Evolutionary conservation across 83 land plant species (phyloP).

Genomic region (Diphasiastrum complanatum): DNA sequence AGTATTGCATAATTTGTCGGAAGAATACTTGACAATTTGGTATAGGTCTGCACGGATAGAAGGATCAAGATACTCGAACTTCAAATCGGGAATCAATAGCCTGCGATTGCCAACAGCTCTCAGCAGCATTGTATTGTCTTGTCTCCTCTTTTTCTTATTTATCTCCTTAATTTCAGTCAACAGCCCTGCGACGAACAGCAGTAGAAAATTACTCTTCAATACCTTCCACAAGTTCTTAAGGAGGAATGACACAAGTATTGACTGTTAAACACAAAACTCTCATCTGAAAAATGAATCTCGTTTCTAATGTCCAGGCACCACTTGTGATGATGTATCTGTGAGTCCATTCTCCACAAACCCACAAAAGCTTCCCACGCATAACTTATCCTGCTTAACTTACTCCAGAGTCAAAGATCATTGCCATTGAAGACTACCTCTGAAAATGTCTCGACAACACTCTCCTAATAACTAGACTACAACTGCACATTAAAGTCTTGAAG

Average conservation of each 20-base stretch:
- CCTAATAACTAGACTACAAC: no score
- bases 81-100: constrained; percentile 44
- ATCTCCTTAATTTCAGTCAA: constrained; percentile 59
- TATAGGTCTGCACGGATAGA: constrained; percentile 53
- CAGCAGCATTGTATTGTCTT: constrained; percentile 50
- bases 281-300: no score
- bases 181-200: constrained; percentile 28
- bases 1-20: constrained; percentile 48
- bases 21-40: constrained; percentile 55
- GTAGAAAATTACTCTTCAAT: not conserved
- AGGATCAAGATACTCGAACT: constrained; percentile 42
- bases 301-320: no score
- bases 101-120: constrained; percentile 48
- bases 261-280: not conserved
- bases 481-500: no score
- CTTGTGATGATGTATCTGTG: no score
- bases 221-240: not conserved
- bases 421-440: no score
- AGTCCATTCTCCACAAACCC: no score
- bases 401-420: no score
- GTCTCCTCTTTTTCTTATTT: constrained; percentile 50
- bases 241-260: not conserved
- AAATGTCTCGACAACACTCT: no score
- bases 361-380: no score
- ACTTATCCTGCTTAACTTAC: no score